Conservation (phyloP, 208 protist species). For the Polymyxa betae region DNA sequence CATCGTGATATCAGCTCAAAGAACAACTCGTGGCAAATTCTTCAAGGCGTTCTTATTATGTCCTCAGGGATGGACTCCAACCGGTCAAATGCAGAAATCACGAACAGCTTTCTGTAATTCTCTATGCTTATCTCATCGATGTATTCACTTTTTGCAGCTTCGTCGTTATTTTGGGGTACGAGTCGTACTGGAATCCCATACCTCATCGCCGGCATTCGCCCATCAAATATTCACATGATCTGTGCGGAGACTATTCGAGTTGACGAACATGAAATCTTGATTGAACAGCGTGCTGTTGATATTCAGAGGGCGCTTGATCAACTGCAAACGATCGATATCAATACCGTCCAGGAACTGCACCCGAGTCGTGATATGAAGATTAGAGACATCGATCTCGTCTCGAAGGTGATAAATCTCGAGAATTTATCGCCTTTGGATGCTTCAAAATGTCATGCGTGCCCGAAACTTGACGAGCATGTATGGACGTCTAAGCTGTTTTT, state of each 20-base stretch:
- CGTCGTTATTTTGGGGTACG: background rate
- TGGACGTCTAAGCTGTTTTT: too few species aligned
- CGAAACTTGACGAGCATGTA: background rate
- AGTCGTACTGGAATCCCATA: constrained; percentile 1
- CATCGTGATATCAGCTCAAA: too few species aligned
- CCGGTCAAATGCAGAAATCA: background rate
- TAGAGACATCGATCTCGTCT: background rate
- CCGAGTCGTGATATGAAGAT: constrained; percentile 44
- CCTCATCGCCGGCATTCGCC: background rate
- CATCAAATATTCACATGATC: background rate
- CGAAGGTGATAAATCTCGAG: background rate
- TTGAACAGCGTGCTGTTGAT: background rate
- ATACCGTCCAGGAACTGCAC: constrained; percentile 34
- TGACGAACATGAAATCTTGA: background rate
- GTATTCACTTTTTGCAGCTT: background rate
- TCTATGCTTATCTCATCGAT: too few species aligned
- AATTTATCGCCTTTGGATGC: background rate
- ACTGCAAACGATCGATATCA: background rate
- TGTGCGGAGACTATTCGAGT: constrained; percentile 5
- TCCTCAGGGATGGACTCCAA: background rate
- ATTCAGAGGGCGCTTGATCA: background rate
- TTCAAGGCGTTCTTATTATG: too few species aligned
- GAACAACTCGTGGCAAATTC: too few species aligned
- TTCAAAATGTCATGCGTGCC: background rate
- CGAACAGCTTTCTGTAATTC: background rate